Evolutionary conservation across 495 filamentous ascomycete species (phyloP), one percentile per base, ranked within the genome.

Genomic region (Chaetomium cochliodes): DNA sequence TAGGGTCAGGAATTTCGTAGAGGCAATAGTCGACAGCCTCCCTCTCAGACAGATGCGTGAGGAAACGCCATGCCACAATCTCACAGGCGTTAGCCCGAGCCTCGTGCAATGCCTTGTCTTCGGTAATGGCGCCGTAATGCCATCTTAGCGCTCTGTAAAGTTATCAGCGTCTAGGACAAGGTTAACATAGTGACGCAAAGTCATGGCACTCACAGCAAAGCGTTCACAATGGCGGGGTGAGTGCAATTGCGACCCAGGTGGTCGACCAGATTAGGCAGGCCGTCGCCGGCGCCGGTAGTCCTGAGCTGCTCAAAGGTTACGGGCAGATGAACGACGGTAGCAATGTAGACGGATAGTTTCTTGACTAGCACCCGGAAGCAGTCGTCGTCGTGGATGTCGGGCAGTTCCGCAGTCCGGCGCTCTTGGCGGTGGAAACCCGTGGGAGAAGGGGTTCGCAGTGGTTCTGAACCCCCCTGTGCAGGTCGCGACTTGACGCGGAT

Each of bases 11-110:
- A 37, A 96, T 83, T 70, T 96, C 91, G 67, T 89, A 86, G n/a
- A 96, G 82, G 53, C 94, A 86, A 67, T 87, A 92, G 47, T 94
- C 90, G 44, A 97, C 88, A 12, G 87, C 86, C 69, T 97, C 93
- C 33, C 86, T 79, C 65, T 93, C 89, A 5, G 90, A 88, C 25
- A 96, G 76, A 71, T 87, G 88, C 41, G 87, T 87, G 50, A 96
- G 80, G 67, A 94, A 92, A 52, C 93, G 85, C 89, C 92, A 96
- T 30, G 93, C 93, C 20, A 96, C 89, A 67, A 93, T 90, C 76
- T 98, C 93, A 74, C 92, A 96, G 26, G 91, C 92, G 74, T 87
- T 83, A 5, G 91, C 91, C 66, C 93, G 83, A 57, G 89, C 88
- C 61, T 91, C 85, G 69, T 88, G 88, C 39, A 93, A 69, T 0